These are phyloP conservation scores for Phialemoniopsis sp. DNA, from an alignment of 2,329 filamentous ascomycete species.

Conservation along the genomic window DNA sequence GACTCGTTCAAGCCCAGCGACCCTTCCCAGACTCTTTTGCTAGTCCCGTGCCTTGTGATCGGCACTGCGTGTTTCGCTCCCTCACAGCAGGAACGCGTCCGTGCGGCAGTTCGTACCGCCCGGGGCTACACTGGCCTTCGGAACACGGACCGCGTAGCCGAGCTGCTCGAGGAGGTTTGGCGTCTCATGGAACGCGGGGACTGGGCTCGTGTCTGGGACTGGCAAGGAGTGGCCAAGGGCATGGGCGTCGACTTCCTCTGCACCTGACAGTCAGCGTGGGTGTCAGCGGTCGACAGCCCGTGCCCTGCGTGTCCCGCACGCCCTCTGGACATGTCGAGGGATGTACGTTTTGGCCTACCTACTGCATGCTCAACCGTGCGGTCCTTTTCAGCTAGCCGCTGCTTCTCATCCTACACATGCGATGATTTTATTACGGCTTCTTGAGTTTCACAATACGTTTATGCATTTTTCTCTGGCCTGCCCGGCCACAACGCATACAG, in stretches of 20 bases:
- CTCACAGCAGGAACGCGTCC: constrained; percentile 47
- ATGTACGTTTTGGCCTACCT: no score
- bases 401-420: no score
- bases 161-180: constrained; percentile 58
- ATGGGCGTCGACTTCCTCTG: constrained; percentile 55
- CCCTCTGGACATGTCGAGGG: no score
- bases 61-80: constrained; percentile 55
- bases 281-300: no score
- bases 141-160: constrained; percentile 49
- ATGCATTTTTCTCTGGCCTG: no score
- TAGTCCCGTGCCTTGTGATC: constrained; percentile 57
- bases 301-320: no score
- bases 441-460: no score
- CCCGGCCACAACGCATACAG: no score
- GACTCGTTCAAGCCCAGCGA: constrained; percentile 53
- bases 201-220: constrained; percentile 59
- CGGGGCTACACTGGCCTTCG: constrained; percentile 56
- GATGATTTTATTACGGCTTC: no score
- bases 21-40: constrained; percentile 53
- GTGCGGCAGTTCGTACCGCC: constrained; percentile 43
- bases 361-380: no score
- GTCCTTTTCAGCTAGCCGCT: no score
- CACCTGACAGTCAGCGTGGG: no score
- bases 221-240: constrained; percentile 50
- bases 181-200: constrained; percentile 53